Percentiles rank a stretch among this genome's conserved stretches.
These are phyloP conservation scores for Nakaseomyces sp. DNA, from an alignment of 1,139 yeast genomes.

Conservation along the genomic window DNA sequence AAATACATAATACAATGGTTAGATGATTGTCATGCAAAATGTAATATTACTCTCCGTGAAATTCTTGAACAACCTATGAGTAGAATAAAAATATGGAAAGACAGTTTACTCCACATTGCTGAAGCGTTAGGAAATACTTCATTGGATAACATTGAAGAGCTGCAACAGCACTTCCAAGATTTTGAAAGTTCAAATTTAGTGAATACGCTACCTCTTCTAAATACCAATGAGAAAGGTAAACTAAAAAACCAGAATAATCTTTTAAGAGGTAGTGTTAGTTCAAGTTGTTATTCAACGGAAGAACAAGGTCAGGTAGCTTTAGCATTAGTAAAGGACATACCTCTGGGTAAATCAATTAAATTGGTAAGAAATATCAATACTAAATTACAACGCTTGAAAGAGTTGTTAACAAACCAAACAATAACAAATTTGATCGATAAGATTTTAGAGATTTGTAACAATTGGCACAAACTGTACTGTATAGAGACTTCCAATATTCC, in stretches of 20 bases:
- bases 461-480: neutral
- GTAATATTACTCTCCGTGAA: neutral
- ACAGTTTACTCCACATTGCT: slow-evolving; percentile 9
- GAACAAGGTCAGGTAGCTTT: neutral
- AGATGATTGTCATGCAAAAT: neutral
- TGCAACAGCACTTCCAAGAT: neutral
- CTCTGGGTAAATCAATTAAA: neutral
- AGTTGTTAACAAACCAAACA: neutral
- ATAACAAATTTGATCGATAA: neutral
- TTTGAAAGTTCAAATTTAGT: neutral
- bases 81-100: slow-evolving; percentile 20
- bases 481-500: neutral
- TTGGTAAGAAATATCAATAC: neutral
- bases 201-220: neutral
- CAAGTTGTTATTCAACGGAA: neutral
- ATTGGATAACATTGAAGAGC: neutral
- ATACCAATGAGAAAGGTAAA: neutral
- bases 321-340: neutral
- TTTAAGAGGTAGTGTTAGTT: neutral
- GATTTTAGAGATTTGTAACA: neutral
- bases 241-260: slow-evolving; percentile 8
- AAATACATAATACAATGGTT: slow-evolving; percentile 6
- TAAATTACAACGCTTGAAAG: neutral
- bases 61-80: slow-evolving; percentile 19
- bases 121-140: neutral